Evolutionary conservation across 2,329 filamentous ascomycete species (phyloP).

Genomic region (Thelonectria rubi): DNA sequence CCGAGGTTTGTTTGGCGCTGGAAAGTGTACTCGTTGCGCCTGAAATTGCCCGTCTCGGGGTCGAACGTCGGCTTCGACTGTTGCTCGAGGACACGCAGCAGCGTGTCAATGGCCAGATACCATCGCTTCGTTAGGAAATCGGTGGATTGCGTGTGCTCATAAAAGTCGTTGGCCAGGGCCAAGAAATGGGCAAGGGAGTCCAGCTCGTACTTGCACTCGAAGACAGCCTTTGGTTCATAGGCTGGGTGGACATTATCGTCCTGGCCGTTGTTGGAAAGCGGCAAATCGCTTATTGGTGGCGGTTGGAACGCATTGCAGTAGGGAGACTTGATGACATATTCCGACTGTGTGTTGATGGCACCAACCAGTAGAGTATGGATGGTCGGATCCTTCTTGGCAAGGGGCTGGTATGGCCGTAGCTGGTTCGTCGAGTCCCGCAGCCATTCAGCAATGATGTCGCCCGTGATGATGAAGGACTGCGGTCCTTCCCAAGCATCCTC

Average conservation of each 20-base stretch:
- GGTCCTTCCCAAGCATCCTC: constrained; percentile 80
- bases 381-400: constrained; percentile 82
- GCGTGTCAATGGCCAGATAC: constrained; percentile 77
- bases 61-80: constrained; percentile 87
- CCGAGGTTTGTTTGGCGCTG: constrained; percentile 80
- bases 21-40: constrained; percentile 86
- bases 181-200: constrained; percentile 95
- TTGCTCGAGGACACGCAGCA: constrained; percentile 78
- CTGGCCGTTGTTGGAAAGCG: constrained; percentile 79
- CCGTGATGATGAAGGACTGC: constrained; percentile 93
- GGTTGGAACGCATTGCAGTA: constrained; percentile 99
- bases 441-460: constrained; percentile 94
- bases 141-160: constrained; percentile 79
- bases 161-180: constrained; percentile 84
- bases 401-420: constrained; percentile 84
- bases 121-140: constrained; percentile 83
- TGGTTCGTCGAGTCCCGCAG: constrained; percentile 94
- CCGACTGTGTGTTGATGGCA: constrained; percentile 94
- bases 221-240: constrained; percentile 86
- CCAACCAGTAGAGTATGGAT: constrained; percentile 86
- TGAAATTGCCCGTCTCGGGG: constrained; percentile 68
- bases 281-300: constrained; percentile 81
- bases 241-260: constrained; percentile 84
- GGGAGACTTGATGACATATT: constrained; percentile 92
- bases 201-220: constrained; percentile 99